phyloP scores from a whole-genome alignment of 352 stramenopile genomes.

The Pythium aristosporum region DNA sequence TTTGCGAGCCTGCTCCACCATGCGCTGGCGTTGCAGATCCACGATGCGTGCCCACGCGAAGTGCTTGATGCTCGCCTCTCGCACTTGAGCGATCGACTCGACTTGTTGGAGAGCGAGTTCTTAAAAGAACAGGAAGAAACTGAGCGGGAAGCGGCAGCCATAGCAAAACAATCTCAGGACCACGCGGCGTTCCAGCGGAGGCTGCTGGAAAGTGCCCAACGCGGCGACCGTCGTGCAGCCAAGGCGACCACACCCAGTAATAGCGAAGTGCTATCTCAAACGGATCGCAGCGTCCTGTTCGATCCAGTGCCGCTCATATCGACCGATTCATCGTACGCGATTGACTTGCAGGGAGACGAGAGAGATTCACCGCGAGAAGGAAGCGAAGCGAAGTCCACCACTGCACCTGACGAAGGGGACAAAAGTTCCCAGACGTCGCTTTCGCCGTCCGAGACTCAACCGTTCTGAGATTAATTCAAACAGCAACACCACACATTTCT shows the following conservation, averaged over 20 bases:
- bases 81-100: slow-evolving; percentile 41
- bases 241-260: background rate
- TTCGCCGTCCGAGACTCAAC: slow-evolving; percentile 1
- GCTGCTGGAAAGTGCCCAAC: slow-evolving; percentile 34
- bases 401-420: background rate
- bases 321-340: slow-evolving; percentile 55
- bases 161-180: slow-evolving; percentile 15
- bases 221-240: slow-evolving; percentile 8
- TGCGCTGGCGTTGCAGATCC: slow-evolving; percentile 45
- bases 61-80: slow-evolving; percentile 50
- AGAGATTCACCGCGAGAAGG: slow-evolving; percentile 7
- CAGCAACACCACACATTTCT: slow-evolving; percentile 4
- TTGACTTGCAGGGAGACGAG: slow-evolving; percentile 34
- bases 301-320: slow-evolving; percentile 34
- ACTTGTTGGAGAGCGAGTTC: slow-evolving; percentile 38
- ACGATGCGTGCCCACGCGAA: slow-evolving; percentile 46
- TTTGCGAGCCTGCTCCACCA: slow-evolving; percentile 65
- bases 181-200: slow-evolving; percentile 32
- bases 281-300: slow-evolving; percentile 3
- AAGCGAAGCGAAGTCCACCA: background rate
- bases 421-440: background rate
- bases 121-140: slow-evolving; percentile 32
- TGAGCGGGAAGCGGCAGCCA: slow-evolving; percentile 27
- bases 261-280: slow-evolving; percentile 2
- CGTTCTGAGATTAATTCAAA: slow-evolving; percentile 6